Conservation (phyloP, 495 filamentous ascomycete species). For the Stereocaulon alpinum region DNA sequence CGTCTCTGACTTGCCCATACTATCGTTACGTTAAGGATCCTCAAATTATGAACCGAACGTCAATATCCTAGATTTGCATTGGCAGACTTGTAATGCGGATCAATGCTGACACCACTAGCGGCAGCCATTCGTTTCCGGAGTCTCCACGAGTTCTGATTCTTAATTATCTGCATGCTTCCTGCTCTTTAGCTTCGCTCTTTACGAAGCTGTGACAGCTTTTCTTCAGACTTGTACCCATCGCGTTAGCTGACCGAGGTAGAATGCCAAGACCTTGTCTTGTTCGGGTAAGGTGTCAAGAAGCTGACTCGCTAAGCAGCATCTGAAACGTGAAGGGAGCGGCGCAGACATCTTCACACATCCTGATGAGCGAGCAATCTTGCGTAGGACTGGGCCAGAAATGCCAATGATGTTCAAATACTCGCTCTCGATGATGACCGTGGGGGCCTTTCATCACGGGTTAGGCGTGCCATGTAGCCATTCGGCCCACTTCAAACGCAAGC, state of each 20-base stretch:
- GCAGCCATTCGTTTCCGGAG: too few relatives aligned
- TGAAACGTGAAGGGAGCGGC: conserved; percentile 3
- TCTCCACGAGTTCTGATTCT: too few relatives aligned
- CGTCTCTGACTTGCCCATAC: too few relatives aligned
- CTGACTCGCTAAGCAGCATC: neutral
- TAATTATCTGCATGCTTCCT: too few relatives aligned
- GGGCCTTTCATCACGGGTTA: neutral
- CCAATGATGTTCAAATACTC: neutral
- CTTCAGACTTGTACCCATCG: neutral
- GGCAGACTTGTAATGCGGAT: too few relatives aligned
- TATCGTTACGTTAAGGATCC: too few relatives aligned
- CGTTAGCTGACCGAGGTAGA: neutral
- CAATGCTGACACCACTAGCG: too few relatives aligned
- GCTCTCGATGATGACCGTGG: neutral
- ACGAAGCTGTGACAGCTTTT: too few relatives aligned
- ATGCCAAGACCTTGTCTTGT: neutral
- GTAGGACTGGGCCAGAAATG: neutral
- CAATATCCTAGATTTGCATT: too few relatives aligned
- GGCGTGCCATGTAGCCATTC: neutral
- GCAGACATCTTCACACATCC: neutral
- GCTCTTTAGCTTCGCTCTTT: too few relatives aligned
- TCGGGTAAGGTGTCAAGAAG: neutral
- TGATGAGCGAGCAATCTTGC: neutral
- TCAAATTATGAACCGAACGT: too few relatives aligned
- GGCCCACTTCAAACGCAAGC: neutral